A percentile compares a stretch with the other conserved stretches of the same genome.
These are phyloP conservation scores for Daldinia childiae DNA, from an alignment of 495 filamentous ascomycete genomes.

Conservation along the genomic window DNA sequence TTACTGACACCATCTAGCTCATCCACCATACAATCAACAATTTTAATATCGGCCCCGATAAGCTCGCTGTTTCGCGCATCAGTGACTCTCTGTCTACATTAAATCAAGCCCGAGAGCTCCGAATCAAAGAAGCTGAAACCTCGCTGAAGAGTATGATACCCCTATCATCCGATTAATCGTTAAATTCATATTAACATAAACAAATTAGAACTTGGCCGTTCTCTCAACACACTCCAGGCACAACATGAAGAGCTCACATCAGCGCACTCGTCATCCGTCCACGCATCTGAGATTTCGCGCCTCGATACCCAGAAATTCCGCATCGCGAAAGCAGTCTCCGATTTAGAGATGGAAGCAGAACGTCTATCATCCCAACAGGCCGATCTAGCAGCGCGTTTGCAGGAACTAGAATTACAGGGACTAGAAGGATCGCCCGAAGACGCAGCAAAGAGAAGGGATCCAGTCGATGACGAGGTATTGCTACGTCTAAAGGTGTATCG, in stretches of 20 bases:
- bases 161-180: background rate
- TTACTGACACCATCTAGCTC: constrained; percentile 64
- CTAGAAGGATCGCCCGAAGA: constrained; percentile 64
- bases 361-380: constrained; percentile 83
- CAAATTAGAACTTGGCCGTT: constrained; percentile 70
- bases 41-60: constrained; percentile 94
- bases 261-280: constrained; percentile 75
- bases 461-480: constrained; percentile 62
- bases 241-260: constrained; percentile 77
- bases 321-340: constrained; percentile 84
- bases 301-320: constrained; percentile 95
- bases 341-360: constrained; percentile 92
- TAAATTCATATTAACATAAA: constrained; percentile 11
- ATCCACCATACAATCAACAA: constrained; percentile 89
- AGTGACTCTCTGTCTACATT: constrained; percentile 82
- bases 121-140: constrained; percentile 74
- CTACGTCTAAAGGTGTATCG: constrained; percentile 91
- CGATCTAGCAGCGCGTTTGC: constrained; percentile 75
- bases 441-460: constrained; percentile 44
- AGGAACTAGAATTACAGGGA: constrained; percentile 85
- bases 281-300: constrained; percentile 81
- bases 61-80: constrained; percentile 84
- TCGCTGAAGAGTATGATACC: constrained; percentile 66
- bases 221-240: constrained; percentile 70
- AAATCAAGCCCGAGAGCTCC: constrained; percentile 78